These are phyloP conservation scores for Tothia fuscella DNA, from an alignment of 2,329 filamentous ascomycete genomes.

Conservation along the genomic window DNA sequence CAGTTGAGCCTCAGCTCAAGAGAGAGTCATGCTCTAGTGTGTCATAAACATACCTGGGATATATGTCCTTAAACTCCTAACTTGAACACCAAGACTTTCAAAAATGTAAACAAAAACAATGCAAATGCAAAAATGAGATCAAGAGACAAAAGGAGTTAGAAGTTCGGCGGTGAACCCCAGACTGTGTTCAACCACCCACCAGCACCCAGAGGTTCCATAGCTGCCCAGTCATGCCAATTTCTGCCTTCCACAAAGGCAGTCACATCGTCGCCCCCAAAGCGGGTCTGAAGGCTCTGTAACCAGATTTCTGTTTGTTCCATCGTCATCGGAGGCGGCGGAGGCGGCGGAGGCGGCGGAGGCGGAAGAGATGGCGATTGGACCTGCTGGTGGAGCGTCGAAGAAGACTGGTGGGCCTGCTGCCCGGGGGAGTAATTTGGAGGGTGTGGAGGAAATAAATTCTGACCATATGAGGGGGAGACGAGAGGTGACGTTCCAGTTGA, in stretches of 20 bases:
- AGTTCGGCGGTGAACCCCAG: slow-evolving; percentile 5
- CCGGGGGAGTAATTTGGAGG: background rate
- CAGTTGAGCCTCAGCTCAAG: no score
- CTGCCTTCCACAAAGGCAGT: slow-evolving; percentile 29
- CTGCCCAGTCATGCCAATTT: slow-evolving; percentile 22
- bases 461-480: background rate
- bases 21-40: no score
- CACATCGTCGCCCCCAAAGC: slow-evolving; percentile 28
- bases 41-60: no score
- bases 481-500: background rate
- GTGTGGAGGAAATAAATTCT: background rate
- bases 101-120: no score
- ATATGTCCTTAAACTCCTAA: no score
- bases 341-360: background rate
- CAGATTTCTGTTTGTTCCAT: slow-evolving; percentile 18
- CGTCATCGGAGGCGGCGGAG: background rate
- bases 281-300: slow-evolving; percentile 24
- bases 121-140: no score
- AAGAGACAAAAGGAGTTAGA: no score
- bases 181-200: slow-evolving; percentile 12
- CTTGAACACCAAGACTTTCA: no score
- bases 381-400: slow-evolving; percentile 3
- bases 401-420: background rate
- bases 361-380: background rate
- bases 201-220: background rate